Base-by-base conservation (phyloP, 2,329 filamentous ascomycete species). In the Cordyceps farinosa region DNA sequence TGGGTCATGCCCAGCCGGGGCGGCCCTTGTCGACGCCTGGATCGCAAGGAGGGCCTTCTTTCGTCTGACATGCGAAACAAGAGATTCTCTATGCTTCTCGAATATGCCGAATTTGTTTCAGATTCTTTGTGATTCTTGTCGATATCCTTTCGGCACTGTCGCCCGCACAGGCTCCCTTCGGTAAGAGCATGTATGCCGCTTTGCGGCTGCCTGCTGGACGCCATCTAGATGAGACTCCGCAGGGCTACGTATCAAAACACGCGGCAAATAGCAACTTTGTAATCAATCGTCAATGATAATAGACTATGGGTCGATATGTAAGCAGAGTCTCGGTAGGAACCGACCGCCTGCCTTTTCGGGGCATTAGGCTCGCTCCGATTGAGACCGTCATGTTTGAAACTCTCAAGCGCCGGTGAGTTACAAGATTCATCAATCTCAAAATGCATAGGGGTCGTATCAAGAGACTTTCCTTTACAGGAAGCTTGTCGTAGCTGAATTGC, bases 1-100 rank as follows among this genome's bases (percentile, higher is more conserved):
- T 22, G 22, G 22, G 1, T 1, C 10, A n/a, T 13, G 50, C 50
- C 32, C 32, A 36, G 50, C 32, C 50, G n/a, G 50, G 38, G 38
- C 9, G 34, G 1, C 38, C 38, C 38, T 13, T 11, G 38, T 40
- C 38, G 13, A 32, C 1, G 50, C 52, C 52, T 22, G 22, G 51
- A 42, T 54, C 51, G 29, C 34, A 17, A 17, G 15, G 22, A 30
- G n/a, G 13, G 22, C 22, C 22, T 22, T 22, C 3, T n/a, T 38
- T 53, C 32, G 50, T 53, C 50, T 53, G 32, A 53, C 50, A 38
- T 53, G 50, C 36, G 52, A 27, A 29, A 30, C 52, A 54, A 54
- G 29, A 54, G 11, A 3, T 15, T 54, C 7, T 17, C 30, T 42
- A 7, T 53, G 11, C 30, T 40, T 10, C 32, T 22, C 32, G 8